phyloP scores from a whole-genome alignment of 768 basidiomycete genomes.

The Tricholoma furcatifolium region DNA sequence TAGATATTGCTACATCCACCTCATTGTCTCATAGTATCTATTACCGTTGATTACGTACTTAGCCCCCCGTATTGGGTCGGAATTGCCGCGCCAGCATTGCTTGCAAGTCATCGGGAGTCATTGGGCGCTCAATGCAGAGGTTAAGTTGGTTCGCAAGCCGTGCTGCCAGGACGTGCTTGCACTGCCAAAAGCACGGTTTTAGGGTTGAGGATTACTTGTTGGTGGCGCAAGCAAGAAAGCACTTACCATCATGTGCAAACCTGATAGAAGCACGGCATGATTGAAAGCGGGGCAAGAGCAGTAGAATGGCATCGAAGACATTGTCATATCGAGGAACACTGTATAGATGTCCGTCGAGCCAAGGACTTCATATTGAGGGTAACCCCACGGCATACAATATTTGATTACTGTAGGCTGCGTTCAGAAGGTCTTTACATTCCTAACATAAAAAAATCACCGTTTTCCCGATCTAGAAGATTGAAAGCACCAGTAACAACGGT shows the following conservation, averaged over 20 bases:
- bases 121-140: conserved; percentile 47
- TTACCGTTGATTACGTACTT: not conserved
- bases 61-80: conserved; percentile 10
- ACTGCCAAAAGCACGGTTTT: too few relatives aligned
- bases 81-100: conserved; percentile 37
- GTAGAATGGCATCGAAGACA: conserved; percentile 45
- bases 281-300: conserved; percentile 78
- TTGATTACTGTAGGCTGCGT: conserved; percentile 49
- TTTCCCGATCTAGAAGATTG: conserved; percentile 72
- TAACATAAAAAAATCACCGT: conserved; percentile 40
- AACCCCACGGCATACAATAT: conserved; percentile 55
- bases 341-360: conserved; percentile 64
- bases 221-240: conserved; percentile 3
- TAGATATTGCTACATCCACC: not conserved
- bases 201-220: not conserved
- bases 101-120: conserved; percentile 48
- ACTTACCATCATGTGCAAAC: conserved; percentile 64
- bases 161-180: conserved; percentile 77
- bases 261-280: conserved; percentile 57
- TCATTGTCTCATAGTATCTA: not conserved
- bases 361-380: conserved; percentile 63
- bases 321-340: conserved; percentile 48
- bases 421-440: not conserved
- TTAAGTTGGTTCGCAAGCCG: conserved; percentile 55
- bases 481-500: conserved; percentile 65